Base-by-base conservation (phyloP, 2,329 filamentous ascomycete genomes). In the Hypomyces perniciosus region DNA sequence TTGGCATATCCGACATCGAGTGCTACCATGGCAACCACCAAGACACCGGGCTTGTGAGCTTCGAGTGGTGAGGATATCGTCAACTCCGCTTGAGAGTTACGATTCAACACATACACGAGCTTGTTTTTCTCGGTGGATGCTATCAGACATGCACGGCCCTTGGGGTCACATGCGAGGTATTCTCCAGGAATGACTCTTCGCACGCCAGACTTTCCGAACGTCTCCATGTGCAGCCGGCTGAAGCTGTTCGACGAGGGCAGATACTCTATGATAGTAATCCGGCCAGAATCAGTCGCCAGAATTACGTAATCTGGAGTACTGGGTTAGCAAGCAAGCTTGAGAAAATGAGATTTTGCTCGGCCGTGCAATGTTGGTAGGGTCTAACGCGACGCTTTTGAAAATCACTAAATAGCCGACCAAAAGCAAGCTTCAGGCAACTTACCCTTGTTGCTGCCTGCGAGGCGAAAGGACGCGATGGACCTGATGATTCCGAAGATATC, bases 111-210 rank as follows among this genome's bases (percentile, higher is more conserved):
- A 71, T 99, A 99, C 59, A 99, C 93, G 51, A 99, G 86, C 75
- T 99, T 99, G 75, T 97, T 99, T 80, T 99, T 99, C 73, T 99
- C 95, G 50, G 92, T 80, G 5, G 91, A 92, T 8, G 93, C 90
- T 55, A 97, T 88, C 65, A 99, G 79, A 65, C 92, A 96, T 50
- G 95, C 95, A 73, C 93, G 84, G 50, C 93, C 93, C 70, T 96
- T 96, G 29, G 93, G 93, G 64, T 99, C 93, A 47, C 90, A 89
- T 6, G 92, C 93, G 29, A 99, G 80, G 64, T 96, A 99, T 69
- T 99, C 90, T 54, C 95, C 93, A 2, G 95, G 93, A 41, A 99
- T 83, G 35, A 97, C 92, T 62, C 93, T 85, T 52, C 95, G 85
- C 48, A 97, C 82, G 35, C 93, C 95, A 6, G 93, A 97, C 71